Conservation (phyloP, 75 land plant genomes). For the Ceratopteris richardii region DNA sequence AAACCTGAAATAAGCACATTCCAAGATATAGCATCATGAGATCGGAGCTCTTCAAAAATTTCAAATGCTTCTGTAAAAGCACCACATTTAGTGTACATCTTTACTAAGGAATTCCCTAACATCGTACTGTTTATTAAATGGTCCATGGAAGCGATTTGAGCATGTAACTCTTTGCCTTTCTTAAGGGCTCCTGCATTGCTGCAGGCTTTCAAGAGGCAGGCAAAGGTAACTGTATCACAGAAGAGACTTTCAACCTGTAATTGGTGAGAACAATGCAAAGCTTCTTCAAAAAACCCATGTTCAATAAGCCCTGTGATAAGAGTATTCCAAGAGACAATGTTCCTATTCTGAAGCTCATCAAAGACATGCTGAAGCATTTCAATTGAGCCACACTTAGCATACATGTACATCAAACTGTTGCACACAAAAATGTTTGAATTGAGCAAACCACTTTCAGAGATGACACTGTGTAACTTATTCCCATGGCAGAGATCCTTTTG, state of each 20-base stretch:
- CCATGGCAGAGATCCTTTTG: no score
- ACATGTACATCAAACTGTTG: conserved; percentile 8
- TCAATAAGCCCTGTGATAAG: conserved; percentile 9
- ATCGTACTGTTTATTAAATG: background rate
- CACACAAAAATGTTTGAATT: no score
- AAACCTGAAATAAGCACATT: conserved; percentile 5
- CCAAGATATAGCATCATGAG: conserved; percentile 9
- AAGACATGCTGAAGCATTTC: conserved; percentile 5
- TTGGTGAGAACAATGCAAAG: background rate
- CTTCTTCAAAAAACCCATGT: conserved; percentile 2
- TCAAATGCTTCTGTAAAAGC: background rate
- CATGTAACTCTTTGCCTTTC: conserved; percentile 3
- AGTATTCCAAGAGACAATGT: conserved; percentile 8
- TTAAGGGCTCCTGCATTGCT: conserved; percentile 1
- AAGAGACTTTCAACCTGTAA: conserved; percentile 1
- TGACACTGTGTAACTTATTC: no score
- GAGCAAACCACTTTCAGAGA: no score
- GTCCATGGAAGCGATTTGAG: background rate
- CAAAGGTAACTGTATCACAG: conserved; percentile 39
- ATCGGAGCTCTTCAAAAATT: background rate
- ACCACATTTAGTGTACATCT: conserved; percentile 12
- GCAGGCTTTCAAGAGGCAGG: conserved; percentile 21
- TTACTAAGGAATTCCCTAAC: background rate
- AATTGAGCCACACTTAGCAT: conserved; percentile 11
- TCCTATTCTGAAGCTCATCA: background rate